Evolutionary conservation across 768 basidiomycete species (phyloP), one percentile per base, ranked within the genome.

Genomic region (Mycena alexandri): DNA sequence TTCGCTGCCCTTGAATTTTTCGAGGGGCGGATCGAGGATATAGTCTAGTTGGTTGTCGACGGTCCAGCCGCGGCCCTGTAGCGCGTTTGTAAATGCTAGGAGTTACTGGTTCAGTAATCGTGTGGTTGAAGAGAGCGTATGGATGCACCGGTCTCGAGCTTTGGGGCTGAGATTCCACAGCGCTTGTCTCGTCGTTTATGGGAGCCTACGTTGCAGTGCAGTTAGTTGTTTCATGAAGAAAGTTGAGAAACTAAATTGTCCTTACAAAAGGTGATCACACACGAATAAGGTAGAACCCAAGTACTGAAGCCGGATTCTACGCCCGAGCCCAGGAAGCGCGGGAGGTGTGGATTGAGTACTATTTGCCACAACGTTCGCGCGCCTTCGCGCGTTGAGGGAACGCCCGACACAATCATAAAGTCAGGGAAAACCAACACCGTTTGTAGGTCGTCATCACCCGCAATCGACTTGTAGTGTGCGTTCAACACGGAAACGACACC

Each of bases 111-210:
- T 6, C 42, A 44, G 14, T 17, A 50, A 36, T 16, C 38, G 14
- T 16, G 10, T 38, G 38, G 14, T 10, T 38, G 43, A 42, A 21
- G 12, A 34, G 3, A 5, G 8, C 47, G 60, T 65, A 63, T 54
- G 57, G 68, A 79, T 82, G 69, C 38, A 38, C 38, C 85, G 71
- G 89, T 85, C 75, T 92, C 90, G 22, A 98, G 88, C 73, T 92
- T 89, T 1, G 93, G 93, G 3, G 95, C 94, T 14, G 92, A 89
- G 51, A 98, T 90, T 25, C 87, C 87, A 78, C 97, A 99, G 65
- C 95, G 89, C 75, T 95, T 96, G 79, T 98, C 97, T 22, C 96
- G 85, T 73, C 87, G 87, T 80, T 95, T 95, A 79, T 99, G 97
- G 4, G 96, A 97, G 77, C 96, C 95, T 96, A 73, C 38, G 11